phyloP scores from a whole-genome alignment of 306 rosid species.

The Acacia confusa region DNA sequence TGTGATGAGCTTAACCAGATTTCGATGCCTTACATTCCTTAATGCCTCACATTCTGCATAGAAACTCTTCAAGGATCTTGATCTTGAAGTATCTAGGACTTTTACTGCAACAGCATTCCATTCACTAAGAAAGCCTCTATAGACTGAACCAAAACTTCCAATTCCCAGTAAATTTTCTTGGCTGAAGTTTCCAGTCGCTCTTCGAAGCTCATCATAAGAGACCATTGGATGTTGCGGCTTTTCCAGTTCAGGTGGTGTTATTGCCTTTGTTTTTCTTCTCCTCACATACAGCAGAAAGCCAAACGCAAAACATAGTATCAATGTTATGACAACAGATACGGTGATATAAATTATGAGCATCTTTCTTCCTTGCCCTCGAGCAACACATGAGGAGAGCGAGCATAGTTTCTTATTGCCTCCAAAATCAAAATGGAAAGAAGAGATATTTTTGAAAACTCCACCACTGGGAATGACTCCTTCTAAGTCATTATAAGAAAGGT shows the following conservation, averaged over 20 bases:
- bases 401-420: constrained; percentile 67
- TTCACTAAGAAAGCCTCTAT: constrained; percentile 53
- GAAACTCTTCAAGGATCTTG: constrained; percentile 63
- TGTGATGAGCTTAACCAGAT: constrained; percentile 70
- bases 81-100: constrained; percentile 50
- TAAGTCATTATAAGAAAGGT: constrained; percentile 62
- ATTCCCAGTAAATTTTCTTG: constrained; percentile 49
- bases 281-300: constrained; percentile 31
- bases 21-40: constrained; percentile 63
- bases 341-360: constrained; percentile 25
- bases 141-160: constrained; percentile 73
- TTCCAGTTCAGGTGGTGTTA: background rate
- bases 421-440: constrained; percentile 50
- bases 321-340: constrained; percentile 25
- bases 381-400: constrained; percentile 36
- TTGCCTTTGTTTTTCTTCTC: constrained; percentile 31
- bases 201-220: constrained; percentile 58
- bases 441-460: constrained; percentile 51
- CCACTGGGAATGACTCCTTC: constrained; percentile 61
- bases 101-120: constrained; percentile 51
- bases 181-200: constrained; percentile 62
- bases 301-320: constrained; percentile 36
- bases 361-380: constrained; percentile 28
- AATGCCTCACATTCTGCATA: constrained; percentile 69
- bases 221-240: constrained; percentile 48